phyloP scores from a whole-genome alignment of 2,329 filamentous ascomycete species.

The Fonsecaea multimorphosa region DNA sequence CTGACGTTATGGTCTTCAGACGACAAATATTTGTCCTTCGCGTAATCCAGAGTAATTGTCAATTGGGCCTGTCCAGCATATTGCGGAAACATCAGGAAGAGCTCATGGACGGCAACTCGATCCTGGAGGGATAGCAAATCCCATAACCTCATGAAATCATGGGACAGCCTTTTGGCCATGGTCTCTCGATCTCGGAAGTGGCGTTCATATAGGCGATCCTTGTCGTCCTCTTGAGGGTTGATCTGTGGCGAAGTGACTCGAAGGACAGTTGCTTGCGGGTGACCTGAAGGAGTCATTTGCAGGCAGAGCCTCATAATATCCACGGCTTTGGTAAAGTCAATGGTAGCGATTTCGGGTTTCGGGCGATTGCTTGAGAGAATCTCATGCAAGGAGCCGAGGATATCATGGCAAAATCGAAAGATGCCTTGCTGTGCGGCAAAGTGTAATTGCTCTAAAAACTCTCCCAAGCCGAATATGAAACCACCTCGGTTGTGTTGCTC shows the following conservation, averaged over 20 bases:
- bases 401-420: conserved; percentile 35
- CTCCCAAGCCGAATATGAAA: conserved; percentile 26
- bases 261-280: neutral
- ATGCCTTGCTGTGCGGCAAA: conserved; percentile 31
- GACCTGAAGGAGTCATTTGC: conserved; percentile 21
- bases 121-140: conserved; percentile 16
- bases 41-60: conserved; percentile 21
- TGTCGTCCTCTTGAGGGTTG: conserved; percentile 25
- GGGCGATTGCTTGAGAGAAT: conserved; percentile 20
- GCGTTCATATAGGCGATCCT: conserved; percentile 25
- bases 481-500: conserved; percentile 21
- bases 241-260: conserved; percentile 2
- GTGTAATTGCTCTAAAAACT: conserved; percentile 30
- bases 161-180: conserved; percentile 22
- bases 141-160: conserved; percentile 24
- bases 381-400: conserved; percentile 31
- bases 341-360: conserved; percentile 18
- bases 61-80: conserved; percentile 24
- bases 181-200: conserved; percentile 30
- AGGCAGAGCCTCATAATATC: conserved; percentile 29
- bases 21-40: conserved; percentile 23
- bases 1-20: conserved; percentile 14
- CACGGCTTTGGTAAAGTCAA: conserved; percentile 27
- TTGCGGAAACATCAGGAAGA: conserved; percentile 30
- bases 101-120: conserved; percentile 20